Conservation (phyloP, 352 stramenopile species). For the Discostella stelligera region DNA sequence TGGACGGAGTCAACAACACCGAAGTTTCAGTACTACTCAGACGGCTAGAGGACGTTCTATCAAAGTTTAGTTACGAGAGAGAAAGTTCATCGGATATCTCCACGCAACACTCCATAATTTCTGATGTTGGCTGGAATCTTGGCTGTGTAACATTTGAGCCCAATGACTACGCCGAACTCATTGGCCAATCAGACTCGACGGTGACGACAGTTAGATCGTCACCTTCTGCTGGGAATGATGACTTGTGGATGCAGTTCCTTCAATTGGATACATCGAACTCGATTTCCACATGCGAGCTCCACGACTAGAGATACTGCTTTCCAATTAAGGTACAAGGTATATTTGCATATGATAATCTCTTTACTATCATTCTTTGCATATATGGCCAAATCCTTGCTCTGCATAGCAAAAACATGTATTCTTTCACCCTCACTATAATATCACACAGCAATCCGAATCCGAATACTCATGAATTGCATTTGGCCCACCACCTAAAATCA, state of each 20-base stretch:
- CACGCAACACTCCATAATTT: neutral
- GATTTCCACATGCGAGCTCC: neutral
- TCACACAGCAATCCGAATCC: constrained; percentile 40
- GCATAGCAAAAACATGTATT: too few relatives aligned
- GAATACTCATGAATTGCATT: constrained; percentile 54
- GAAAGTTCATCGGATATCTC: neutral
- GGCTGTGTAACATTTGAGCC: neutral
- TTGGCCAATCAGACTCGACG: neutral
- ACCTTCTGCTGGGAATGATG: neutral
- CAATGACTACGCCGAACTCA: neutral
- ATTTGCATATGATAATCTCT: too few relatives aligned
- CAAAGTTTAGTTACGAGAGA: constrained; percentile 6
- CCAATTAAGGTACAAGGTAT: too few relatives aligned
- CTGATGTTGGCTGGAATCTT: neutral
- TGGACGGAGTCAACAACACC: constrained; percentile 40
- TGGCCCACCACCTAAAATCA: constrained; percentile 51
- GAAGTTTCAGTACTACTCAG: constrained; percentile 39
- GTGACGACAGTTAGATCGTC: neutral
- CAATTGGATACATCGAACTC: neutral
- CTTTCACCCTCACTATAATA: constrained; percentile 17
- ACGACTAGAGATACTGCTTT: too few relatives aligned
- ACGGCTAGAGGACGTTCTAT: constrained; percentile 33
- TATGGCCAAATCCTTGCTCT: too few relatives aligned
- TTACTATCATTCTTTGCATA: too few relatives aligned
- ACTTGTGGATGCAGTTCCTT: neutral